Percentiles rank a stretch among this genome's conserved stretches.
Evolutionary conservation across 2,329 filamentous ascomycete species (phyloP).

Genomic region (Fusarium sp.): DNA sequence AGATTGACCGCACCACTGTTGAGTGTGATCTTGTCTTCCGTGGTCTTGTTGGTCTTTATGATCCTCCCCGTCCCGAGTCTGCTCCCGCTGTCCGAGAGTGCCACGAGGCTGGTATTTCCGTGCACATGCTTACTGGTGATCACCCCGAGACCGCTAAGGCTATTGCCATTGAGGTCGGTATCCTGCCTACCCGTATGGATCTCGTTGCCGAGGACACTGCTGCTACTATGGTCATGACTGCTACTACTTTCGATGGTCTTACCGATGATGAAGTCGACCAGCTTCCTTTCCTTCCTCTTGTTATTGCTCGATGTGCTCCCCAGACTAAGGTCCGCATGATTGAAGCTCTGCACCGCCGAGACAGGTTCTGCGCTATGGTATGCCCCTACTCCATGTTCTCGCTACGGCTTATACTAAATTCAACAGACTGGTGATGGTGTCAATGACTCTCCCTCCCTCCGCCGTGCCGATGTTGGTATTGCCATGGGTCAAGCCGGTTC

Average conservation of each 20-base stretch:
- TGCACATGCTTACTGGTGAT: constrained; percentile 77
- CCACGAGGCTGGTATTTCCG: constrained; percentile 71
- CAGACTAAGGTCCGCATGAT: constrained; percentile 81
- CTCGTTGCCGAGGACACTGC: constrained; percentile 64
- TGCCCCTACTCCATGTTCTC: neutral
- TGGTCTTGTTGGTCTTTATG: constrained; percentile 77
- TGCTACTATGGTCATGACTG: constrained; percentile 72
- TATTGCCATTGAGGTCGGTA: constrained; percentile 72
- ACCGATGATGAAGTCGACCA: constrained; percentile 72
- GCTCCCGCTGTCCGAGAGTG: constrained; percentile 69
- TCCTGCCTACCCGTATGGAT: constrained; percentile 63
- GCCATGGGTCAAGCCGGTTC: constrained; percentile 72
- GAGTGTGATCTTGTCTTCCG: constrained; percentile 72
- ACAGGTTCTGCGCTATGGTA: constrained; percentile 74
- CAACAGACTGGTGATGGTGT: constrained; percentile 75
- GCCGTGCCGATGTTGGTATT: constrained; percentile 77
- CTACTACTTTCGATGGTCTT: constrained; percentile 71
- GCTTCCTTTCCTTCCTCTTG: constrained; percentile 73
- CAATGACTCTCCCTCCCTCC: constrained; percentile 78
- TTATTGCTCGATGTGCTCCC: constrained; percentile 76
- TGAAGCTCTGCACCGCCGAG: constrained; percentile 74
- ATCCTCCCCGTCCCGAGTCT: constrained; percentile 76
- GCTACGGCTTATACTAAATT: constrained; percentile 16
- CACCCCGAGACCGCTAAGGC: constrained; percentile 72
- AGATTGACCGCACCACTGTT: constrained; percentile 63